Base-by-base conservation (phyloP, 2,329 filamentous ascomycete species). In the Microcyclospora tardicrescens region DNA sequence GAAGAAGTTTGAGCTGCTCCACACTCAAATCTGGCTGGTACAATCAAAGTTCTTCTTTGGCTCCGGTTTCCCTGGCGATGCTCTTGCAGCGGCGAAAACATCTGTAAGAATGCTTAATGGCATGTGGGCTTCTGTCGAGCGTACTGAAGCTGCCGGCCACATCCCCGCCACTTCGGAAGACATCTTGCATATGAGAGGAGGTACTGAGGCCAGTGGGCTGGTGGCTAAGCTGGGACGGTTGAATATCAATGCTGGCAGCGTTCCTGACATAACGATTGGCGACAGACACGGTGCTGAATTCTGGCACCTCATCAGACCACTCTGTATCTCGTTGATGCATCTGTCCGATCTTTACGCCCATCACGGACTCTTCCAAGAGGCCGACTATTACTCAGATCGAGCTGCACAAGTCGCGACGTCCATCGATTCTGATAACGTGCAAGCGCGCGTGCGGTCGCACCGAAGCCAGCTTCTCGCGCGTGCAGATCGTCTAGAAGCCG, bases 331-430 rank as follows among this genome's bases (percentile, higher is more conserved):
- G 40, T 66, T 93, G 11, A 62, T 79, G 43, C 79, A 86, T 41
- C 72, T 94, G 2, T 85, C 85, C 0, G 72, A 73, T 3, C 67
- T 93, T 1, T 94, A 87, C 50, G 77, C 81, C 1, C 81, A 93
- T 47, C 74, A 91, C 45, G 91, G 91, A 19, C 73, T 93, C 61
- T 84, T 86, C 46, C 79, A 84, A 43, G 89, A 96, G 57, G 89
- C 89, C 2, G 64, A 89, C 1, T 91, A 87, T 56, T 93, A 93
- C 49, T 79, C 81, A 1, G 81, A 95, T 49, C 82, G 91, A 51
- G 86, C 86, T 0, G 68, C 81, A 38, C 84, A 81, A 52, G 73
- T 93, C 43, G 84, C 84, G 15, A 69, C 72, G 32, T 42, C 42
- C 6, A 37, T 49, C n/a, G 37, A 41, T 8, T 36, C 49, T 8